Percentiles rank a stretch among this genome's conserved stretches.
Evolutionary conservation across 768 basidiomycete genomes (phyloP).

Genomic region (Mycena olivaceomarginata): DNA sequence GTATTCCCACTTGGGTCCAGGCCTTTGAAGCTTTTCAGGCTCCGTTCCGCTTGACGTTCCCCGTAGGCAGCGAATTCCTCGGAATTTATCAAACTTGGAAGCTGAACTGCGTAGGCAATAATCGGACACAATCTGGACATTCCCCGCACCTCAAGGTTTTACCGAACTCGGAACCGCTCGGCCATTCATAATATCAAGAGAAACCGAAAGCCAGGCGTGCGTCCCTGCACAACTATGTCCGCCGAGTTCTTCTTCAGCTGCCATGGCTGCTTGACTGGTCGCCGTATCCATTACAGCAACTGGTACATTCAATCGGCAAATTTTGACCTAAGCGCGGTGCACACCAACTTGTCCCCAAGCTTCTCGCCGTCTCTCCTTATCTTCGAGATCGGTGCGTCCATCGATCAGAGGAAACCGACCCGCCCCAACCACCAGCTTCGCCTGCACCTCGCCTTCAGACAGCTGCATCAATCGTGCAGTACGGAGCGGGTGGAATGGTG

Average conservation of each 20-base stretch:
- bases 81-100: neutral
- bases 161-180: neutral
- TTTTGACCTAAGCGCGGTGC: neutral
- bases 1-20: neutral
- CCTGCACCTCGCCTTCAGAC: neutral
- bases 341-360: neutral
- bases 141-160: neutral
- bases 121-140: neutral
- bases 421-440: neutral
- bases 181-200: neutral
- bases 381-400: slow-evolving; percentile 16
- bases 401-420: neutral
- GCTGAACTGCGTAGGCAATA: neutral
- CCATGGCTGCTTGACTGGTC: slow-evolving; percentile 11
- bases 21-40: neutral
- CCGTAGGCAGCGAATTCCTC: neutral
- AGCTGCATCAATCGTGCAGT: neutral
- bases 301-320: neutral
- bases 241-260: slow-evolving; percentile 13
- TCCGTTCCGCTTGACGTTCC: slow-evolving; percentile 13
- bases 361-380: slow-evolving; percentile 17
- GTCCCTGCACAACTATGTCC: slow-evolving; percentile 18
- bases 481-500: neutral
- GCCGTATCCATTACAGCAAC: slow-evolving; percentile 9
- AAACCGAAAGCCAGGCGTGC: slow-evolving; percentile 2